Evolutionary conservation across 2,329 filamentous ascomycete genomes (phyloP), one percentile per base, ranked within the genome.

Genomic region (Ascochyta koolunga): DNA sequence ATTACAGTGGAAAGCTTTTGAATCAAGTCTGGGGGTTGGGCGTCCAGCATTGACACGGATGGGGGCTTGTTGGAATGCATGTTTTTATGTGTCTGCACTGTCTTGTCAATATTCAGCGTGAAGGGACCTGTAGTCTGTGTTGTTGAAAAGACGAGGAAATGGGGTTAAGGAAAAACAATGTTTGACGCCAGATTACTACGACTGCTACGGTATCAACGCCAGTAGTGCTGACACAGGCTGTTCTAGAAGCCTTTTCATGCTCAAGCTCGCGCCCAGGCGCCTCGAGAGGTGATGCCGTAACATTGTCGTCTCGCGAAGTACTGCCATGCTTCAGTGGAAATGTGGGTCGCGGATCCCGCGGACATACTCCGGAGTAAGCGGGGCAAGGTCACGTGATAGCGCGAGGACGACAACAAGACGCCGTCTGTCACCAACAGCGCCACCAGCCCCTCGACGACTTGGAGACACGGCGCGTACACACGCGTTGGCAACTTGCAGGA

Each of bases 321-420:
- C 51, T 54, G 45, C 51, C 51, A 45, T 13, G 3, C 29, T 19
- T 50, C 40, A 16, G n/a, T 11, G 19, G 41, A 46, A 31, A 27
- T 43, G 51, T 50, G 51, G 45, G 36, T 40, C 41, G 21, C 5
- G 32, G 3, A n/a, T n/a, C n/a, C 8, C 25, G 25, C 32, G 38
- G 41, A 35, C 31, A 44, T 15, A n/a, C n/a, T n/a, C n/a, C n/a
- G n/a, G n/a, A n/a, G n/a, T n/a, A 40, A 35, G 36, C 27, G 51
- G 40, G 41, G n/a, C 8, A 27, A 19, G 10, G 27, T 64, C 68
- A 71, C 70, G 69, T 72, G 70, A 47, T 46, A 37, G 40, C 51
- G 51, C 24, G 46, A 38, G 32, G 60, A 38, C 49, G 52, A 61
- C 62, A 58, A 69, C 61, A 67, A 60, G 59, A 59, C 46, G 45